Conservation (phyloP, 2,329 filamentous ascomycete species). For the Aspergillus pseudoviridinutans region DNA sequence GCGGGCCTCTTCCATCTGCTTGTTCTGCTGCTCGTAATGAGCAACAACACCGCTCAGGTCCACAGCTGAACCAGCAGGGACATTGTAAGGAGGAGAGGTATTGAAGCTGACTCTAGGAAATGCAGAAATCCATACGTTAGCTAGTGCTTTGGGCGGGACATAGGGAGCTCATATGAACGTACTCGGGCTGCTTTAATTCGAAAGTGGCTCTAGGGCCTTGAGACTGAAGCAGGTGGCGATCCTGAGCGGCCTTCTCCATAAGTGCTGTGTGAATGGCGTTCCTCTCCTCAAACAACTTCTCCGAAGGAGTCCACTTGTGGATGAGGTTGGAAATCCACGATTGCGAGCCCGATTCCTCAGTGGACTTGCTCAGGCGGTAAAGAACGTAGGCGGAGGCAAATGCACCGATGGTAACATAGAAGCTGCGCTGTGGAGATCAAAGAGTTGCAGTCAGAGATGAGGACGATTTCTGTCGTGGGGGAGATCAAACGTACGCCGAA, state of each 20-base stretch:
- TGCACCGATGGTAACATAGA: constrained; percentile 44
- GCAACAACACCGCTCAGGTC: constrained; percentile 58
- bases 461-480: background rate
- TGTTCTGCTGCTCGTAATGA: constrained; percentile 58
- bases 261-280: constrained; percentile 59
- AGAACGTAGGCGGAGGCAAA: constrained; percentile 40
- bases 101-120: constrained; percentile 55
- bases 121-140: constrained; percentile 4
- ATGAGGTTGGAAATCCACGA: constrained; percentile 48
- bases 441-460: constrained; percentile 14
- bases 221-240: constrained; percentile 58
- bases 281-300: constrained; percentile 51
- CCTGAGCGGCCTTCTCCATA: constrained; percentile 60
- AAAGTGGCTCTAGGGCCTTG: constrained; percentile 41
- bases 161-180: constrained; percentile 33
- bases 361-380: constrained; percentile 40
- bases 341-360: constrained; percentile 33
- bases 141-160: background rate
- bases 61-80: constrained; percentile 57
- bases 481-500: constrained; percentile 39
- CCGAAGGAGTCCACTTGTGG: constrained; percentile 51
- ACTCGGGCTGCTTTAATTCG: constrained; percentile 62
- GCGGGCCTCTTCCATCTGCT: constrained; percentile 55
- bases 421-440: constrained; percentile 38
- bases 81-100: constrained; percentile 59